Evolutionary conservation across 306 rosid species (phyloP), one percentile per base, ranked within the genome.

Genomic region (Canavalia gladiata): DNA sequence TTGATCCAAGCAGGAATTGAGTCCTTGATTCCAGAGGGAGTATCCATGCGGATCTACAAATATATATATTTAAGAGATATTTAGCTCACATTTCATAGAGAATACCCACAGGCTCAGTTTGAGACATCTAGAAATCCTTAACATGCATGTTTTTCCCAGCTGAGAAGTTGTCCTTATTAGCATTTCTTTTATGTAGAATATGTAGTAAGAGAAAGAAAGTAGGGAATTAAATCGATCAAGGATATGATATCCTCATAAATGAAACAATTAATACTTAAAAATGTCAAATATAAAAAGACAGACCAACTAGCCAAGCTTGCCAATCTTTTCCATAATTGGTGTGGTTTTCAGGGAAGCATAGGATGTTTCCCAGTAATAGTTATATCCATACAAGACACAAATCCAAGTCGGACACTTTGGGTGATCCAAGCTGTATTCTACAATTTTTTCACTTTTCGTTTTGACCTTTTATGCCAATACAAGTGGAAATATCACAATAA

Each of bases 1-100:
- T 93, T 93, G 83, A 92, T 96, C 99, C 99, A 96, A 76, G 99
- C 99, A 74, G 99, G 89, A 84, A 96, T 93, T 2, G 98, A 93
- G 85, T 96, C 99, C 84, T 96, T 93, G 86, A 90, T 83, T 78
- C 99, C 98, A 86, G 99, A 89, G 82, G 97, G 95, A 74, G 99
- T 93, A 73, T 89, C 89, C 99, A 93, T 93, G 84, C 87, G 99
- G 72, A 96, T 90, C 99, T 96, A 81, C 68, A 80, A 84, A 77
- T 80, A 72, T 52, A 72, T 52, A 73, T 50, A 8, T 68, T 65
- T 46, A 35, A 5, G 52, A 72, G 52, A 66, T 18, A 70, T 46
- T 84, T 50, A 88, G 74, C 50, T 62, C 69, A 68, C 63, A 84
- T n/a, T 66, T 50, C 75, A 67, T 41, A 60, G 62, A 73, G 62